Percentiles rank a stretch among this genome's conserved stretches.
These are phyloP conservation scores for Casuarina cunninghamiana DNA, from an alignment of 306 rosid genomes.

Conservation along the genomic window DNA sequence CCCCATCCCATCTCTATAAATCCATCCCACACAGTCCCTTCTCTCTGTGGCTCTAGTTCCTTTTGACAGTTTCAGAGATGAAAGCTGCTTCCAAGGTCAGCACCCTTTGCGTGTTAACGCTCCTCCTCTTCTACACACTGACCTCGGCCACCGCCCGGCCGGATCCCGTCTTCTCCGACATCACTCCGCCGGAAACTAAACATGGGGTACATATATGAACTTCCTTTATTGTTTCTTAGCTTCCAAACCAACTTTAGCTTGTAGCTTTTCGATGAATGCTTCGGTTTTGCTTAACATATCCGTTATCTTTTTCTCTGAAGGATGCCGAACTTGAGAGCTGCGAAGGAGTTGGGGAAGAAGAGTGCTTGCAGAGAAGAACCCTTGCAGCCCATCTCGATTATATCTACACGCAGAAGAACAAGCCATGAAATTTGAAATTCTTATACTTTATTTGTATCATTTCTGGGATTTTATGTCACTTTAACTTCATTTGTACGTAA, in stretches of 20 bases:
- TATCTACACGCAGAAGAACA: constrained; percentile 69
- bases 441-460: background rate
- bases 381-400: constrained; percentile 84
- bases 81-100: constrained; percentile 49
- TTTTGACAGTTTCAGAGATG: constrained; percentile 16
- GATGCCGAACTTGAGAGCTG: constrained; percentile 52
- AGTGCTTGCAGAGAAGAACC: constrained; percentile 85
- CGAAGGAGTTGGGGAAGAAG: constrained; percentile 64
- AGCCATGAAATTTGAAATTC: constrained; percentile 42
- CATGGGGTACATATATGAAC: constrained; percentile 34
- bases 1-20: constrained; percentile 43
- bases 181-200: constrained; percentile 24
- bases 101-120: constrained; percentile 28
- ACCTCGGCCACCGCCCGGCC: constrained; percentile 35
- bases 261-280: background rate
- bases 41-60: background rate
- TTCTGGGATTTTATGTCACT: background rate
- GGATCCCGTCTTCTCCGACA: constrained; percentile 26
- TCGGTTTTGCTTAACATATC: background rate
- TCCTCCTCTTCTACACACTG: constrained; percentile 34
- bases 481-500: constrained; percentile 27
- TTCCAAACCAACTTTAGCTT: background rate
- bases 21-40: constrained; percentile 7
- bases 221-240: background rate
- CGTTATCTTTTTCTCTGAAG: constrained; percentile 31